Evolutionary conservation across 176 grass and related monocot species (phyloP).

Genomic region (Typha latifolia): DNA sequence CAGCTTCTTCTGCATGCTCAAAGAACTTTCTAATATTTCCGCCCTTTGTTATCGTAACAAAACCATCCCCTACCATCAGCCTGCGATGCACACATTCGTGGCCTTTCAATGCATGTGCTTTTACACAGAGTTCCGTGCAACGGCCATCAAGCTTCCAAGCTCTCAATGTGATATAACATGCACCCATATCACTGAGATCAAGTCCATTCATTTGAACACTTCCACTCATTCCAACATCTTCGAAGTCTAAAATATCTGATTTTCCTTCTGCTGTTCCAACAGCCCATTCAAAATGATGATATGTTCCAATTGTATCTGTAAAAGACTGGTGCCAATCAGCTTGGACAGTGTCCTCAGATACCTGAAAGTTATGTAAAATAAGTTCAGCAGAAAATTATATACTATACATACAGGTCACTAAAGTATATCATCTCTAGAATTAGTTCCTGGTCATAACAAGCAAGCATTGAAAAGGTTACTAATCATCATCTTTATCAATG

Average conservation of each 20-base stretch:
- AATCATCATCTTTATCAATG: not conserved
- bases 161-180: constrained; percentile 62
- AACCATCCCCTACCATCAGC: constrained; percentile 67
- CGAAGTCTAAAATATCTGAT: constrained; percentile 66
- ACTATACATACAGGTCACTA: too few species aligned
- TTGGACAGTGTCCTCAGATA: constrained; percentile 62
- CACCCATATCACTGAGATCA: constrained; percentile 49
- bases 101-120: constrained; percentile 90
- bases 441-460: too few species aligned
- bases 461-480: too few species aligned
- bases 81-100: constrained; percentile 80
- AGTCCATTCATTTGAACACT: constrained; percentile 54
- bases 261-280: constrained; percentile 81
- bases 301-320: constrained; percentile 44
- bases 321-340: constrained; percentile 68
- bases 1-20: constrained; percentile 94
- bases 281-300: constrained; percentile 93
- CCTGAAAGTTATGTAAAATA: constrained; percentile 41
- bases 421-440: too few species aligned
- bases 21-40: constrained; percentile 82
- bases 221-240: constrained; percentile 69
- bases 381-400: not conserved
- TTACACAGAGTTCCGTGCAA: constrained; percentile 59
- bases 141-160: constrained; percentile 68
- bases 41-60: constrained; percentile 78